Base-by-base conservation (phyloP, 495 filamentous ascomycete genomes). In the Tuber microsphaerosporum region DNA sequence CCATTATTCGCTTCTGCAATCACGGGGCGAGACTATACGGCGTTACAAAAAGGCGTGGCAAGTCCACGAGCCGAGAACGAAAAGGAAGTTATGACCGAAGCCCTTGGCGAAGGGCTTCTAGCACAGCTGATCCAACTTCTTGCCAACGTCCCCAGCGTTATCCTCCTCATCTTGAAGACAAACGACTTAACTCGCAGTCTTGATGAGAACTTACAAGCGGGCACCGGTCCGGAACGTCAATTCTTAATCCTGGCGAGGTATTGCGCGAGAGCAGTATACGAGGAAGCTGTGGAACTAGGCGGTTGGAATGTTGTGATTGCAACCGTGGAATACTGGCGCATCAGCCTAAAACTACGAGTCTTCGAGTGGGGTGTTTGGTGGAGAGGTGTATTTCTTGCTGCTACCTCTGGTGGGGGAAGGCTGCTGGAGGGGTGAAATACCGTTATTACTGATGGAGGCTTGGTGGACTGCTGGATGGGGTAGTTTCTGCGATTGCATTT, bases 211-310 rank as follows among this genome's bases (percentile, higher is more conserved):
- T 87, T 99, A 20, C 92, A 97, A 74, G 98, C 95, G 31, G 87
- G 91, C 17, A 91, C 93, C 80, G 96, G 95, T 0, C 94, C 94
- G 2, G 89, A 93, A 77, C 89, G 94, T 34, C 92, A 91, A 17
- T 99, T 98, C 83, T 86, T 98, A 74, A 99, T 99, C 75, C 88
- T 99, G 17, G 96, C 96, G 12, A 88, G 92, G 48, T 99, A 98
- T 84, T 97, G 94, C 80, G 91, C 92, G 8, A 89, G 92, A 45
- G 93, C 92, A 0, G 93, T 98, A 12, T 95, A 93, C 80, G 87
- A 92, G 77, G 96, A 98, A 83, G 90, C 94, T 80, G 85, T 97
- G 51, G 94, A 97, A 71, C 75, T 89, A 46, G 87, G 85, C 75
- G 87, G 86, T n/a, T 72, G 77, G 7, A 92, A 91, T 76, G 78